Percentiles rank a stretch among this genome's conserved stretches.
Conservation (phyloP, 331 rosid species). For the Pyracantha coccinea region DNA sequence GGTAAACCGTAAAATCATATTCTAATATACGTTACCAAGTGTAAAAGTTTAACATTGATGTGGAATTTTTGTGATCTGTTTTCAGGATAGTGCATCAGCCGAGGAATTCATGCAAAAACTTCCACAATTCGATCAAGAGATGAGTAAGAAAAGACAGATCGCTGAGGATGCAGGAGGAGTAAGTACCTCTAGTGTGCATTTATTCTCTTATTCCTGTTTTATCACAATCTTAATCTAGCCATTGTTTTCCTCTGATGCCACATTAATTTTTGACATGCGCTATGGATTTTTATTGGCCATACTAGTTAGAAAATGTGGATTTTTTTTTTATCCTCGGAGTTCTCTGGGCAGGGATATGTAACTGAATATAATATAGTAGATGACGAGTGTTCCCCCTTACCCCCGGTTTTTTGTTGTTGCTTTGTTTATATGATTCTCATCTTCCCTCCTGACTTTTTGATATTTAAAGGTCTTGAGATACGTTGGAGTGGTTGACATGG, state of each 20-base stretch:
- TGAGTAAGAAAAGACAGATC: constrained; percentile 45
- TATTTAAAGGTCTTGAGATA: constrained; percentile 82
- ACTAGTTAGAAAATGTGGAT: background rate
- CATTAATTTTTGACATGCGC: background rate
- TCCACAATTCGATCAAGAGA: constrained; percentile 59
- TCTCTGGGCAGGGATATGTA: background rate
- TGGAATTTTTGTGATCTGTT: constrained; percentile 6
- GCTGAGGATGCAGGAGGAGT: constrained; percentile 90
- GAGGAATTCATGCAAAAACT: constrained; percentile 82
- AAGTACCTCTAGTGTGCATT: constrained; percentile 32
- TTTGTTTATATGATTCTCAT: background rate
- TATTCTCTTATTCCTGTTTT: background rate
- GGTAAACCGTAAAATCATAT: constrained; percentile 31
- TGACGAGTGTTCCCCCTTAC: background rate
- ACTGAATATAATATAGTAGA: too few species aligned
- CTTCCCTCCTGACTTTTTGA: constrained; percentile 1
- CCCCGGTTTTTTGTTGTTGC: background rate
- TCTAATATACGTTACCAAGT: constrained; percentile 2
- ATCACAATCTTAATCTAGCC: background rate
- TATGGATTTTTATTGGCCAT: background rate
- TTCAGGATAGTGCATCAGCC: constrained; percentile 73
- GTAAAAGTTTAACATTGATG: constrained; percentile 12
- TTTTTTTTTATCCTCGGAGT: background rate
- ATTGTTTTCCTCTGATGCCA: background rate
- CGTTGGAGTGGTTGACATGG: constrained; percentile 92